Evolutionary conservation across 1,284 basidiomycete genomes (phyloP).

Genomic region (Boletus sp.): DNA sequence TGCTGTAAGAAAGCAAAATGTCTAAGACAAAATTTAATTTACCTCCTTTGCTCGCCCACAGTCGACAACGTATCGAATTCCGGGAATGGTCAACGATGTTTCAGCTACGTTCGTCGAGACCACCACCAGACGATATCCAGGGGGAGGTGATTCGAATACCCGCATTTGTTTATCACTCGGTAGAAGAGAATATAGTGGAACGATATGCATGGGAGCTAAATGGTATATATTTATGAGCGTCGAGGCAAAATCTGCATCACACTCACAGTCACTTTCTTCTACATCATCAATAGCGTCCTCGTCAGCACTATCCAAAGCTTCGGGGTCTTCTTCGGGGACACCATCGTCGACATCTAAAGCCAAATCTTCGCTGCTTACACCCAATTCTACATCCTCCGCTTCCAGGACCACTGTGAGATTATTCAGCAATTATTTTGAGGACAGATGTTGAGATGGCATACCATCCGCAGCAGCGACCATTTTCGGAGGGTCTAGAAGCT

Average conservation of each 20-base stretch:
- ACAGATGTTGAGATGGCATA: slow-evolving; percentile 6
- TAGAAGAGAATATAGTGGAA: slow-evolving; percentile 96
- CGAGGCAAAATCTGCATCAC: background rate
- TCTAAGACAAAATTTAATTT: slow-evolving; percentile 14
- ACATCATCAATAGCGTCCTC: slow-evolving; percentile 54
- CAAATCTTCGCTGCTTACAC: slow-evolving; percentile 40
- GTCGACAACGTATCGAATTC: slow-evolving; percentile 96
- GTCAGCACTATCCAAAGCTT: slow-evolving; percentile 49
- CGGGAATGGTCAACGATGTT: slow-evolving; percentile 96
- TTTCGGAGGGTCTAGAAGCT: slow-evolving; percentile 7
- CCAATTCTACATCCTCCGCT: slow-evolving; percentile 80
- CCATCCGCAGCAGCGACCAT: slow-evolving; percentile 25
- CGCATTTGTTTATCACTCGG: slow-evolving; percentile 95
- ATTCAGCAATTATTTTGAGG: background rate
- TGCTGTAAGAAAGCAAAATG: slow-evolving; percentile 4
- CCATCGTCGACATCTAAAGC: slow-evolving; percentile 58
- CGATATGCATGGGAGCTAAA: slow-evolving; percentile 77
- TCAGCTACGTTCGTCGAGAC: slow-evolving; percentile 99
- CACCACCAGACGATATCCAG: slow-evolving; percentile 87
- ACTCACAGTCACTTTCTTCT: slow-evolving; percentile 60
- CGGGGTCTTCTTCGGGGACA: slow-evolving; percentile 44
- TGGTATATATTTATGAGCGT: background rate
- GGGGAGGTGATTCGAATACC: slow-evolving; percentile 87
- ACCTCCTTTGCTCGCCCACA: slow-evolving; percentile 96
- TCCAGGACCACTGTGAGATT: slow-evolving; percentile 53